These are phyloP conservation scores for Teunomyces kruisii DNA, from an alignment of 805 yeast species.

Conservation along the genomic window DNA sequence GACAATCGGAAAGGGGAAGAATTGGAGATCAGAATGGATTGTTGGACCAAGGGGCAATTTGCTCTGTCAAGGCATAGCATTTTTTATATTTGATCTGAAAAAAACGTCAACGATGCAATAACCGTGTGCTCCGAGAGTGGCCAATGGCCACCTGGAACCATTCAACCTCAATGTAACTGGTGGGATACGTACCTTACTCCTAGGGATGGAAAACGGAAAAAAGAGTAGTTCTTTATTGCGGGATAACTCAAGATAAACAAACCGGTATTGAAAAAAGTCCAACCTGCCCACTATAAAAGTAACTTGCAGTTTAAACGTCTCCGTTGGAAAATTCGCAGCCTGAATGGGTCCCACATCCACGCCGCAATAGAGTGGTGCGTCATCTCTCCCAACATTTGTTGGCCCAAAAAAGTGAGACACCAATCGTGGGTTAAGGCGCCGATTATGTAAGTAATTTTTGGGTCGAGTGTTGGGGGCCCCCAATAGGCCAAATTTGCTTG, in stretches of 20 bases:
- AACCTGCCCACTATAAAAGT: not conserved
- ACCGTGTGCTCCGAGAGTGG: no score
- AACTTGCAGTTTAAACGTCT: not conserved
- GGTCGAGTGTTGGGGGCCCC: slow-evolving; percentile 6
- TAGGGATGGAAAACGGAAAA: slow-evolving; percentile 4
- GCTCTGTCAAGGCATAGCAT: no score
- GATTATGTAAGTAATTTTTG: slow-evolving; percentile 6
- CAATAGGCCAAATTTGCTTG: not conserved
- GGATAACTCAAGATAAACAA: slow-evolving; percentile 1
- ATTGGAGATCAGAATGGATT: no score
- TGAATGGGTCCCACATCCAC: not conserved
- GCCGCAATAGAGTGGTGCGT: slow-evolving; percentile 5
- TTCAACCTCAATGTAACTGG: no score
- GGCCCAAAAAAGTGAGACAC: slow-evolving; percentile 13
- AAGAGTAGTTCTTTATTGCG: slow-evolving; percentile 1
- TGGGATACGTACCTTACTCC: not conserved
- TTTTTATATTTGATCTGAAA: no score
- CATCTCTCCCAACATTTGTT: slow-evolving; percentile 15
- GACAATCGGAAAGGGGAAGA: no score
- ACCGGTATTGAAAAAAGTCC: slow-evolving; percentile 1
- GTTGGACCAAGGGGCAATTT: no score
- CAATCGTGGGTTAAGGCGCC: slow-evolving; percentile 5
- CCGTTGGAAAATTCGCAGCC: slow-evolving; percentile 5
- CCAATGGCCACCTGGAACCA: no score
- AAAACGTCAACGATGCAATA: no score